Conservation (phyloP, 306 rosid genomes). For the Clitoria ternatea region DNA sequence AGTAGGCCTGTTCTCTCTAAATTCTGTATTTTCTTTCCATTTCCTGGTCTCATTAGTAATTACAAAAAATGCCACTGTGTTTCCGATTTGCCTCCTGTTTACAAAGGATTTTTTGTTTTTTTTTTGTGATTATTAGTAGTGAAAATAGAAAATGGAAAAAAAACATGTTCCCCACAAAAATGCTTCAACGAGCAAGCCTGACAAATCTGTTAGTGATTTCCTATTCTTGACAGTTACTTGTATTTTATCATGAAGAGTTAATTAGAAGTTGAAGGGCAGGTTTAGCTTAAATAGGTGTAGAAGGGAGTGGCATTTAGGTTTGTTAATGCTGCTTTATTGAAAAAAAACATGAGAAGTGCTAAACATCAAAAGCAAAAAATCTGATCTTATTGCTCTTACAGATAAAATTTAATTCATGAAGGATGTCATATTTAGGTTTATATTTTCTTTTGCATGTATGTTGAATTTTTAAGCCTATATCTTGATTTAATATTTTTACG, state of each 20-base stretch:
- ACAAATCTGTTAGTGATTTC: background rate
- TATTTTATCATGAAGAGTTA: background rate
- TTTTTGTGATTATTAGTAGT: background rate
- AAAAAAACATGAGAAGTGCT: background rate
- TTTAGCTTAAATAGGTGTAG: background rate
- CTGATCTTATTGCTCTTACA: background rate
- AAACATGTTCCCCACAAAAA: background rate
- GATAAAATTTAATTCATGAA: background rate
- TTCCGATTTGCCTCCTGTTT: background rate
- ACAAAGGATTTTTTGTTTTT: background rate
- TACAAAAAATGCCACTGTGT: background rate
- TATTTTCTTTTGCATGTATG: background rate
- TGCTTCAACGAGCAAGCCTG: background rate
- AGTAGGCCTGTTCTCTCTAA: background rate
- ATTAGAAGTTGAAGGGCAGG: background rate
- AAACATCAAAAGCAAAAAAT: background rate
- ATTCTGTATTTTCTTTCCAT: background rate
- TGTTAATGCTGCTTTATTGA: background rate
- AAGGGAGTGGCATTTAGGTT: background rate
- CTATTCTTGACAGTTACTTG: background rate
- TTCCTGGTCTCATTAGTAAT: background rate
- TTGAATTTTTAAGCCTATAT: background rate
- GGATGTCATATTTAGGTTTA: slow-evolving; percentile 4
- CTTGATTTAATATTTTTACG: background rate
- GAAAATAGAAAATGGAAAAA: background rate